Base-by-base conservation (phyloP, 352 stramenopile genomes). In the Globisporangium radiosum region DNA sequence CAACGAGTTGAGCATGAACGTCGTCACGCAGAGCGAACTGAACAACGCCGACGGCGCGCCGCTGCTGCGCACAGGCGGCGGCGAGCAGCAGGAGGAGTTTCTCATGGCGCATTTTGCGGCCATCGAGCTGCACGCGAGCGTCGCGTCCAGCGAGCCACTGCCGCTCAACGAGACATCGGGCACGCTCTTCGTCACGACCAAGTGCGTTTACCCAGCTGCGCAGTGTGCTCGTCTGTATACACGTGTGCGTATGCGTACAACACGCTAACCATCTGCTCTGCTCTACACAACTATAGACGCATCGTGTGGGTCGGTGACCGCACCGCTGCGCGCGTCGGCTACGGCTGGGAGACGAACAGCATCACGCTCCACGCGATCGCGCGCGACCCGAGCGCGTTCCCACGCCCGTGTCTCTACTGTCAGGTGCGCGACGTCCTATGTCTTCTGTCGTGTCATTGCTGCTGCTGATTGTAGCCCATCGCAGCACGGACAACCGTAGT, bases 341-440 rank as follows among this genome's bases (percentile, higher is more conserved):
- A 86, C 56, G 81, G 73, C 13, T 93, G 84, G 84, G 79, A 91
- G 52, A 88, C 87, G 63, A 78, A 64, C 44, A 60, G 66, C 9
- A 69, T 93, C 44, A 87, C 76, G 17, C 68, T 94, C 54, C 84
- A 94, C 55, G 84, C 84, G 38, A 90, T 94, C 56, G 90, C 81
- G 38, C 75, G 81, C 49, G 84, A 94, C 66, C 65, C 65, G 1
- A 60, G 44, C 8, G 79, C 79, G 14, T 94, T 92, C 62, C 73
- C 73, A 4, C 66, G 63, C 17, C 78, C 84, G 7, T 94, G 84
- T 60, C 64, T 94, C 49, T 94, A 94, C 64, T 94, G 84, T 65
- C 84, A 94, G 64, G 75, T 81, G 15, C 19, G 49, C 40, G 11
- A 44, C 25, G 25, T 25, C 25, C 25, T 25, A 25, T 25, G 25